Conservation (phyloP, 495 filamentous ascomycete species). For the Daldinia vernicosa region DNA sequence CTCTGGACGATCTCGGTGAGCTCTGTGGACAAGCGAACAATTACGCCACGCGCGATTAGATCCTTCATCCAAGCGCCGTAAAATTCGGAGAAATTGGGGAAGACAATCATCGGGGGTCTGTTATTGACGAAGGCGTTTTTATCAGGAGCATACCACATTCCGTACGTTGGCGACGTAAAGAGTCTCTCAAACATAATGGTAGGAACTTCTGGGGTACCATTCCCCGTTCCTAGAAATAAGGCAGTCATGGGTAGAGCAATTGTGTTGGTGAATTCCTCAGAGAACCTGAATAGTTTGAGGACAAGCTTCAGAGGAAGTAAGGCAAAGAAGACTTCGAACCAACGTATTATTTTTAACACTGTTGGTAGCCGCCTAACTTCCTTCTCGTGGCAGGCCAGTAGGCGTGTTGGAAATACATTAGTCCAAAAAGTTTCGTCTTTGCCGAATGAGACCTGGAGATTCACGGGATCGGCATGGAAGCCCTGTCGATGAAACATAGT, state of each 20-base stretch:
- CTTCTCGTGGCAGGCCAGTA: conserved; percentile 67
- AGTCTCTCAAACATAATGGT: conserved; percentile 78
- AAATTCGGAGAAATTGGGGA: conserved; percentile 76
- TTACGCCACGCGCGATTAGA: conserved; percentile 68
- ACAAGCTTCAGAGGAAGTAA: conserved; percentile 76
- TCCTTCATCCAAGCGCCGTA: conserved; percentile 74
- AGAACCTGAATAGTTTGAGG: conserved; percentile 76
- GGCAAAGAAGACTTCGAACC: conserved; percentile 74
- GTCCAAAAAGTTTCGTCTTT: conserved; percentile 83
- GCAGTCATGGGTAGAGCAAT: conserved; percentile 78
- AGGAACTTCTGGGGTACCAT: conserved; percentile 80
- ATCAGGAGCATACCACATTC: conserved; percentile 79
- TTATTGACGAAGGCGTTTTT: conserved; percentile 68
- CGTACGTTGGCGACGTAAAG: conserved; percentile 76
- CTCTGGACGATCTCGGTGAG: conserved; percentile 66
- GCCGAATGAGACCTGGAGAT: conserved; percentile 83
- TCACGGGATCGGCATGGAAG: conserved; percentile 72
- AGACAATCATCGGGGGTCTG: conserved; percentile 81
- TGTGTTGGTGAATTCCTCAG: conserved; percentile 74
- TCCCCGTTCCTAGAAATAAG: conserved; percentile 80
- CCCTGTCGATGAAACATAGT: conserved; percentile 78
- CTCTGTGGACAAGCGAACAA: conserved; percentile 70
- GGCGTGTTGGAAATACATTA: conserved; percentile 77
- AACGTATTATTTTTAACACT: conserved; percentile 74
- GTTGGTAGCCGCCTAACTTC: conserved; percentile 73